Evolutionary conservation across 2,329 filamentous ascomycete genomes (phyloP).

Genomic region (Macroventuria anomochaeta): DNA sequence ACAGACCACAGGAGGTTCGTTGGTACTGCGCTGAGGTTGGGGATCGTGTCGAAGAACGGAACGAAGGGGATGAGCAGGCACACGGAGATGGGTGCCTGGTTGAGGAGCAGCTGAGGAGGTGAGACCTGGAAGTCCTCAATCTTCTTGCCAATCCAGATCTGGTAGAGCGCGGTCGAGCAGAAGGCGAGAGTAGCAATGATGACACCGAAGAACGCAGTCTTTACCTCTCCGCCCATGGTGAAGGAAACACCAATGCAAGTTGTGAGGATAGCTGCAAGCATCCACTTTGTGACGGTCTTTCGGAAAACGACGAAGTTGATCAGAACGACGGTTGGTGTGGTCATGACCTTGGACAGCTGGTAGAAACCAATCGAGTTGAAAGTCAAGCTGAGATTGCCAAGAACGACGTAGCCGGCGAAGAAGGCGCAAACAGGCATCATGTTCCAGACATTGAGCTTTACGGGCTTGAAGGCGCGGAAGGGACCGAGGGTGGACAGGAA

Average conservation of each 20-base stretch:
- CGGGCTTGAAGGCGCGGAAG: constrained; percentile 54
- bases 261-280: constrained; percentile 50
- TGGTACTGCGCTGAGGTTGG: constrained; percentile 47
- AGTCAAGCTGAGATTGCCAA: constrained; percentile 55
- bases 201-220: constrained; percentile 51
- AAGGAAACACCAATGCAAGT: constrained; percentile 55
- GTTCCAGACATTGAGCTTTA: constrained; percentile 52
- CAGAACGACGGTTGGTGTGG: constrained; percentile 55
- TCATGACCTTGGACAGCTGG: constrained; percentile 58
- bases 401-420: constrained; percentile 56
- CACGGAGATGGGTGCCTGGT: constrained; percentile 56
- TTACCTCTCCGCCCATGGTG: constrained; percentile 52
- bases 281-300: constrained; percentile 51
- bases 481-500: constrained; percentile 51
- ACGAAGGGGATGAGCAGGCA: constrained; percentile 53
- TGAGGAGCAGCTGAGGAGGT: constrained; percentile 54
- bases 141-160: constrained; percentile 59
- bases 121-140: constrained; percentile 55
- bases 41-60: constrained; percentile 53
- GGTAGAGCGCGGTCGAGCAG: constrained; percentile 55
- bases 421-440: constrained; percentile 56
- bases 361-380: constrained; percentile 58
- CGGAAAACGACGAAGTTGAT: constrained; percentile 55
- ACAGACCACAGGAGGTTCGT: constrained; percentile 50
- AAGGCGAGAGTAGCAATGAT: constrained; percentile 54